These are phyloP conservation scores for Coemansia sp. DNA, from an alignment of 192 early-diverging fungal species.

Conservation along the genomic window DNA sequence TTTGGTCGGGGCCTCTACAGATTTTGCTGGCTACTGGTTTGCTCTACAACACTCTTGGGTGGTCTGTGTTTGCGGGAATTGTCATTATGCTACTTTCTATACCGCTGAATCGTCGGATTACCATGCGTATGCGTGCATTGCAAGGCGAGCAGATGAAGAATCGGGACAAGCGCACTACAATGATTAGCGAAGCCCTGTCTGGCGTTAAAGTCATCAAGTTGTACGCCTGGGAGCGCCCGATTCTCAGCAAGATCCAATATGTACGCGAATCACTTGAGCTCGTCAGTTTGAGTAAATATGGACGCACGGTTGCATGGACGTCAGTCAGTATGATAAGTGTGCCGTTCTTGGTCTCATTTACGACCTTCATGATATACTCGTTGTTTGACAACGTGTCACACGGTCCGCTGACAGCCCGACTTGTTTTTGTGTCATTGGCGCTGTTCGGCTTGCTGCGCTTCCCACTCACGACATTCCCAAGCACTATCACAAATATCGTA, in stretches of 20 bases:
- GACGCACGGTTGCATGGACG: slow-evolving; percentile 64
- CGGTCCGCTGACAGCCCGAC: slow-evolving; percentile 62
- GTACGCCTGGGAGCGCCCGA: slow-evolving; percentile 90
- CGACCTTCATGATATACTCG: slow-evolving; percentile 79
- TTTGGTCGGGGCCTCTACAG: slow-evolving; percentile 80
- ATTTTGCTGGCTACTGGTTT: slow-evolving; percentile 73
- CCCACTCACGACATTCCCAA: slow-evolving; percentile 83
- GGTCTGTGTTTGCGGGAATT: slow-evolving; percentile 83
- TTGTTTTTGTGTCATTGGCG: slow-evolving; percentile 86
- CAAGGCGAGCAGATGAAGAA: slow-evolving; percentile 84
- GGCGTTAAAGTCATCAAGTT: slow-evolving; percentile 96
- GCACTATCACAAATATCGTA: slow-evolving; percentile 71
- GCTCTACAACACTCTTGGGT: slow-evolving; percentile 79
- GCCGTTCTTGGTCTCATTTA: slow-evolving; percentile 86
- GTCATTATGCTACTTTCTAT: slow-evolving; percentile 78
- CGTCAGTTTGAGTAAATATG: slow-evolving; percentile 73
- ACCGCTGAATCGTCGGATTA: slow-evolving; percentile 73
- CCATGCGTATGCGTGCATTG: slow-evolving; percentile 64
- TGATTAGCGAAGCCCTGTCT: slow-evolving; percentile 85
- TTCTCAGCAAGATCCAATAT: slow-evolving; percentile 62
- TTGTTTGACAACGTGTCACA: slow-evolving; percentile 58
- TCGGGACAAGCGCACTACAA: slow-evolving; percentile 71
- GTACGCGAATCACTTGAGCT: slow-evolving; percentile 82
- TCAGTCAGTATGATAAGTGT: slow-evolving; percentile 79
- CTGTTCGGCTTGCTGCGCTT: slow-evolving; percentile 93